Percentiles rank a stretch among this genome's conserved stretches.
phyloP scores from a whole-genome alignment of 2,329 filamentous ascomycete genomes.

The Fusarium sp. region DNA sequence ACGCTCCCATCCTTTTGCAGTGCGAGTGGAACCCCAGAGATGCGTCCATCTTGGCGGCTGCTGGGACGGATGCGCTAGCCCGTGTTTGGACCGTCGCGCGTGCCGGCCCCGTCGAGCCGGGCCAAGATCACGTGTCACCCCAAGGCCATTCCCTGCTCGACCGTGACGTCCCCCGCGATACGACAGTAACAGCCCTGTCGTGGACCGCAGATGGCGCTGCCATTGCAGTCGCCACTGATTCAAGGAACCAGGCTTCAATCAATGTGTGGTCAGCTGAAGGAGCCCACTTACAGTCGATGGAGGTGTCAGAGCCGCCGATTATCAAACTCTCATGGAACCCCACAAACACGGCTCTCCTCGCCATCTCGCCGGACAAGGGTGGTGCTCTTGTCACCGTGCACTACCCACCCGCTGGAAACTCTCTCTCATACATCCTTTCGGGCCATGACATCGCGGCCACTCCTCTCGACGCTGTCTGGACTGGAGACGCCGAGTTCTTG shows the following conservation, averaged over 20 bases:
- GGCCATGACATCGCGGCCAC: conserved; percentile 63
- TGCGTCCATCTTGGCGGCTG: conserved; percentile 73
- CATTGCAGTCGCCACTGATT: conserved; percentile 69
- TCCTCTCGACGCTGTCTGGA: conserved; percentile 70
- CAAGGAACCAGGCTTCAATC: conserved; percentile 62
- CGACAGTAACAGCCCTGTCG: conserved; percentile 68
- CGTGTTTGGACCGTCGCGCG: conserved; percentile 73
- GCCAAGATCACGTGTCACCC: conserved; percentile 56
- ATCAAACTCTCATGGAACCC: conserved; percentile 72
- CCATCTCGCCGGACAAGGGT: conserved; percentile 65
- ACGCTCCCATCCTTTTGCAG: conserved; percentile 71
- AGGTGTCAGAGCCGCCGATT: conserved; percentile 69
- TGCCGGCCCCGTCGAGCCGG: conserved; percentile 58
- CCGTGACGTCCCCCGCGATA: conserved; percentile 61
- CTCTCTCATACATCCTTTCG: conserved; percentile 60
- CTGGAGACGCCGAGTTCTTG: conserved; percentile 66
- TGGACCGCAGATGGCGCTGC: conserved; percentile 68
- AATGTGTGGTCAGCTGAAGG: conserved; percentile 68
- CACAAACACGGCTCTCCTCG: conserved; percentile 64
- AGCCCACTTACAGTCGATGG: conserved; percentile 62
- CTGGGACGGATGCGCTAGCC: conserved; percentile 76
- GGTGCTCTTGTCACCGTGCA: conserved; percentile 68
- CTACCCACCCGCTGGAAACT: conserved; percentile 56
- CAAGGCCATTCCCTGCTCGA: conserved; percentile 59
- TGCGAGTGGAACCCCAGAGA: conserved; percentile 76